Evolutionary conservation across 768 basidiomycete genomes (phyloP).

Genomic region (Mycena amicta): DNA sequence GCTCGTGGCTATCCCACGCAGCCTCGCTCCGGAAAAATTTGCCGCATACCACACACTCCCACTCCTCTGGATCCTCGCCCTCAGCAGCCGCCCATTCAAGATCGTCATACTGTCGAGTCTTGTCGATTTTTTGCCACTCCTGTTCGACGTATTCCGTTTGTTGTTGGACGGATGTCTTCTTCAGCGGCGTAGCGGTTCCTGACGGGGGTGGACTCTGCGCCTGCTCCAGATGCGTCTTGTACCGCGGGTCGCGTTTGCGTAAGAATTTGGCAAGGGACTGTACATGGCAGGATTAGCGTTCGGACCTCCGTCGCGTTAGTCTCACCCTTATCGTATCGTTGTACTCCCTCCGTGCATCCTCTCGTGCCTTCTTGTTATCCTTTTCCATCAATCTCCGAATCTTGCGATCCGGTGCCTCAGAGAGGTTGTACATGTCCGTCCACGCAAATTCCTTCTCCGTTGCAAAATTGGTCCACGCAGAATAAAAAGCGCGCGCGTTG

Average conservation of each 20-base stretch:
- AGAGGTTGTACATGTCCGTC: constrained; percentile 81
- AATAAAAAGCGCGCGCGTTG: constrained; percentile 78
- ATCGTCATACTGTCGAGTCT: constrained; percentile 51
- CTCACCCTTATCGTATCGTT: constrained; percentile 87
- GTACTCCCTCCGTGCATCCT: constrained; percentile 87
- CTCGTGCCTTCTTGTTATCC: constrained; percentile 91
- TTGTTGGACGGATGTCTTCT: constrained; percentile 28
- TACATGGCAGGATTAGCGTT: constrained; percentile 2
- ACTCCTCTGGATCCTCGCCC: constrained; percentile 74
- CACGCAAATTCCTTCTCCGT: constrained; percentile 89
- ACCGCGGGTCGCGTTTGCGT: constrained; percentile 88
- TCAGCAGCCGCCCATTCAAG: constrained; percentile 77
- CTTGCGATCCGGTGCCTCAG: constrained; percentile 85
- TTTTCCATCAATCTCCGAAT: constrained; percentile 90
- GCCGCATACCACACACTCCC: constrained; percentile 94
- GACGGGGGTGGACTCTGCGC: constrained; percentile 32
- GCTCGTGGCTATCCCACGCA: constrained; percentile 94
- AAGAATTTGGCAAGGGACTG: constrained; percentile 77
- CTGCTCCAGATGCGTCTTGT: constrained; percentile 65
- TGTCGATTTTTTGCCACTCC: constrained; percentile 80
- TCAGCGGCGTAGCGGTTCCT: constrained; percentile 33
- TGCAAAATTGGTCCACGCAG: constrained; percentile 81
- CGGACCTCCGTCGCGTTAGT: constrained; percentile 5
- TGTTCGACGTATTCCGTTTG: constrained; percentile 72
- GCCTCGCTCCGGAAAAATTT: constrained; percentile 91